Conservation (phyloP, 139 green algal genomes). For the Micractinium sp. region DNA sequence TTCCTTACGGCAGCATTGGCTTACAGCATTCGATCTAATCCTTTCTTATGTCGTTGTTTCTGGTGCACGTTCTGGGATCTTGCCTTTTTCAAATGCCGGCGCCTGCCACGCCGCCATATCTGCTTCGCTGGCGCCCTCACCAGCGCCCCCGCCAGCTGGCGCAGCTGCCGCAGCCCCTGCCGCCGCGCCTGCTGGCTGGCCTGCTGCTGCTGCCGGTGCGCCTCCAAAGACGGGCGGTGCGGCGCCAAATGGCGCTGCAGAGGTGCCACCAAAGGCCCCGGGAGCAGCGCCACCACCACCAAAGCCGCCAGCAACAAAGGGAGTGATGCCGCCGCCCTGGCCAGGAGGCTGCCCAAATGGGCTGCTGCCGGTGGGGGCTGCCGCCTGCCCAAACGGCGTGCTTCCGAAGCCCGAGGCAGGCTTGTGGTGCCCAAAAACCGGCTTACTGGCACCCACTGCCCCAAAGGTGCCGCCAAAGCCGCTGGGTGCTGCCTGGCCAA, state of each 20-base stretch:
- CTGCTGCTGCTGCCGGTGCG: not conserved
- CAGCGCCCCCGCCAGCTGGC: not conserved
- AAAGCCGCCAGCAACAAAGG: no score
- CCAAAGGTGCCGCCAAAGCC: conserved; percentile 39
- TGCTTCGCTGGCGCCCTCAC: not conserved
- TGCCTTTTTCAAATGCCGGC: conserved; percentile 20
- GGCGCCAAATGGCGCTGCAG: no score
- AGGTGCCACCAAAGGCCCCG: no score
- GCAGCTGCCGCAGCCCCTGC: not conserved
- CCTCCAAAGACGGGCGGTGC: not conserved
- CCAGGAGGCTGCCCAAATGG: conserved; percentile 14
- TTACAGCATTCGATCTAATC: not conserved
- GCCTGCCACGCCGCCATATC: conserved; percentile 21
- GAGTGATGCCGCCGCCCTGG: no score
- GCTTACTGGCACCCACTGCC: not conserved
- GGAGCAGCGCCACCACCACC: no score
- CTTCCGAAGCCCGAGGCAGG: conserved; percentile 23
- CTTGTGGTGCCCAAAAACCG: conserved; percentile 16
- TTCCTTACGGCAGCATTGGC: no score
- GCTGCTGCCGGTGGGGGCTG: not conserved
- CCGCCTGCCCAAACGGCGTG: conserved; percentile 26
- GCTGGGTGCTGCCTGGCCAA: conserved; percentile 14
- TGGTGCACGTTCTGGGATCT: conserved; percentile 37
- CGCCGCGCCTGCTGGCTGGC: not conserved
- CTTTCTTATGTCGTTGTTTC: no score